Evolutionary conservation across 2,329 filamentous ascomycete species (phyloP).

Genomic region (Pseudonectria foliicola): DNA sequence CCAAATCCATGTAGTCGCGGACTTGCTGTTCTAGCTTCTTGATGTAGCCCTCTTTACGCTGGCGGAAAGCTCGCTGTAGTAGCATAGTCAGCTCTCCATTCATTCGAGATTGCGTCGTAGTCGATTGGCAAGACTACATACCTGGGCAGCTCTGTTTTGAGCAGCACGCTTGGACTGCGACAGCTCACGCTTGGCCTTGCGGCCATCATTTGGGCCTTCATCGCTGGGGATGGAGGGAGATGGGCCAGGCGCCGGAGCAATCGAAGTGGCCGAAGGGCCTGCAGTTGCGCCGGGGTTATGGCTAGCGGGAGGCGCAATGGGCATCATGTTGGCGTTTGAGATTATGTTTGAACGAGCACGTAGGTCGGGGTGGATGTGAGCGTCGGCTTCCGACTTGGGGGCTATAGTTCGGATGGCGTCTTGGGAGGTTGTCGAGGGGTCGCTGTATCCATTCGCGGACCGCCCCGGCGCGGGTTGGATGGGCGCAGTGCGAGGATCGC

Average conservation of each 20-base stretch:
- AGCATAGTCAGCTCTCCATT: conserved; percentile 16
- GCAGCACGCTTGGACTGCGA: conserved; percentile 94
- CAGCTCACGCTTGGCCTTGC: conserved; percentile 82
- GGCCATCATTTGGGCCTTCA: conserved; percentile 41
- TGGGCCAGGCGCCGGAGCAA: conserved; percentile 24
- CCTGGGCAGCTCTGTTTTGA: conserved; percentile 94
- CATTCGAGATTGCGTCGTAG: not conserved
- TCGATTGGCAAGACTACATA: conserved; percentile 38
- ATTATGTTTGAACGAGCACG: conserved; percentile 26
- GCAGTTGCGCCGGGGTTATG: conserved; percentile 25
- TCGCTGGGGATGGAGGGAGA: conserved; percentile 17
- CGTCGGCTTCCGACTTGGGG: conserved; percentile 33
- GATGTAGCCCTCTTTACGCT: conserved; percentile 97
- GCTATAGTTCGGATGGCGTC: conserved; percentile 28
- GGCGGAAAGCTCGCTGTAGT: conserved; percentile 81
- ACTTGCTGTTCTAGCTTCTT: conserved; percentile 95
- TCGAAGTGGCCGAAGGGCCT: conserved; percentile 18
- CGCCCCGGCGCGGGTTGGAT: conserved; percentile 24
- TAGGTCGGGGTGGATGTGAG: conserved; percentile 43
- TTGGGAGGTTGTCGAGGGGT: conserved; percentile 28
- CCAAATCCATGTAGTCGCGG: conserved; percentile 68
- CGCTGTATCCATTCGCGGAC: conserved; percentile 40
- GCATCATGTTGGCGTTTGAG: conserved; percentile 31
- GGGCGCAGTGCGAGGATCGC: conserved; percentile 24
- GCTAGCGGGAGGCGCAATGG: conserved; percentile 26